Evolutionary conservation across 768 basidiomycete genomes (phyloP).

Genomic region (button mushroom (Agaricus bisporus)): DNA sequence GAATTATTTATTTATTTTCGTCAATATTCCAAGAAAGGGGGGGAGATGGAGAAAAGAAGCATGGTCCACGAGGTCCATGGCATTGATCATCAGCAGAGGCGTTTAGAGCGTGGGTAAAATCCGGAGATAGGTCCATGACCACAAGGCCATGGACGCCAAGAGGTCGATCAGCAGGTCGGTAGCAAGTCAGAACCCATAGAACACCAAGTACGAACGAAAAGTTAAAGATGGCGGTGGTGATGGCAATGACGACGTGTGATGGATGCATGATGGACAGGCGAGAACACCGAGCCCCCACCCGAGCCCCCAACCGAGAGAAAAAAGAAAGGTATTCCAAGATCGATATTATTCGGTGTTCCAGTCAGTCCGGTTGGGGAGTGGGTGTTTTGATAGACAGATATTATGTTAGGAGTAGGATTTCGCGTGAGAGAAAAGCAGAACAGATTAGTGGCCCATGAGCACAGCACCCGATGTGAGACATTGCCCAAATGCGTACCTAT

Average conservation of each 20-base stretch:
- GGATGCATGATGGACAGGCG: no score
- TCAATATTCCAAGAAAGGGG: no score
- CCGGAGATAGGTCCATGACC: not conserved
- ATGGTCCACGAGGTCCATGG: slow-evolving; percentile 4
- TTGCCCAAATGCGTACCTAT: slow-evolving; percentile 47
- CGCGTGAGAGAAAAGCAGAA: not conserved
- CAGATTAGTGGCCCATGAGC: not conserved
- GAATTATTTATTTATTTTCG: not conserved
- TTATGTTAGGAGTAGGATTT: not conserved
- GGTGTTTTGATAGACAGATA: not conserved
- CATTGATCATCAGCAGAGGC: not conserved
- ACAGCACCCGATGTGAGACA: not conserved
- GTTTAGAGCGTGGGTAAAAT: not conserved
- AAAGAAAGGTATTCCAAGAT: no score
- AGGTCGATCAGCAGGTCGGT: not conserved
- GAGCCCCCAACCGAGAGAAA: no score
- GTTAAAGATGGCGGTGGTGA: not conserved
- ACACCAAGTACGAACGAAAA: not conserved
- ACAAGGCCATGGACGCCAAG: slow-evolving; percentile 5
- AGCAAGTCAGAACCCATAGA: not conserved
- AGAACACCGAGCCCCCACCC: no score
- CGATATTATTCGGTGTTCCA: not conserved
- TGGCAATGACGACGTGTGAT: not conserved
- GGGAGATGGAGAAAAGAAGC: not conserved
- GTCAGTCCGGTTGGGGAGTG: not conserved